Base-by-base conservation (phyloP, 1,139 yeast species). In the Suhomyces ambrosiae region DNA sequence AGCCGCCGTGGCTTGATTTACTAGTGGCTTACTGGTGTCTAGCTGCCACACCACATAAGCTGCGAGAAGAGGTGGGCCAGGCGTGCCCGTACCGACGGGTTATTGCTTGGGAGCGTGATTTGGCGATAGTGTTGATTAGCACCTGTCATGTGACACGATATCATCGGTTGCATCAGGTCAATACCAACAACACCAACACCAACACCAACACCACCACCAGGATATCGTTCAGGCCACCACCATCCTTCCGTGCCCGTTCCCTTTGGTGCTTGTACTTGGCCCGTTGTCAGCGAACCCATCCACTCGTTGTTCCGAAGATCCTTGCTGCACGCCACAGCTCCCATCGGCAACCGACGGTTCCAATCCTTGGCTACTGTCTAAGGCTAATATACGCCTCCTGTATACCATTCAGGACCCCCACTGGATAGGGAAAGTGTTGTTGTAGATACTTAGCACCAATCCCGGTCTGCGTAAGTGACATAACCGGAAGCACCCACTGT, bases 121-220 rank as follows among this genome's bases (percentile, higher is more conserved):
- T 10, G 24, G 27, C 10, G 27, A 27, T 30, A 19, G 12, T 13
- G 15, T 30, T 19, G 28, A 46, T 45, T 41, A 37, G 46, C 44
- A 22, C 23, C 32, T 34, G 41, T 41, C 50, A 43, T 47, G 40
- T 47, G 49, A 35, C 38, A 22, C 21, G 13, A 31, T 39, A 45
- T 43, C 37, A 44, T 44, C 24, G 24, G n/a, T 19, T 19, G 22
- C n/a, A n/a, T n/a, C n/a, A n/a, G n/a, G n/a, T 19, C 22, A 7
- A 11, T 14, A 15, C 22, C 27, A 16, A 7, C 9, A 7, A 22
- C n/a, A 26, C 28, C 28, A 2, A 18, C 14, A 11, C 10, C 9
- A 14, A 13, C 19, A n/a, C n/a, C n/a, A n/a, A n/a, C n/a, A n/a
- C n/a, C n/a, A n/a, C n/a, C n/a, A n/a, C n/a, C n/a, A n/a, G n/a